A percentile compares a stretch with the other conserved stretches of the same genome.
These are phyloP conservation scores for Diaporthe amygdali DNA, from an alignment of 2,329 filamentous ascomycete genomes.

Conservation along the genomic window DNA sequence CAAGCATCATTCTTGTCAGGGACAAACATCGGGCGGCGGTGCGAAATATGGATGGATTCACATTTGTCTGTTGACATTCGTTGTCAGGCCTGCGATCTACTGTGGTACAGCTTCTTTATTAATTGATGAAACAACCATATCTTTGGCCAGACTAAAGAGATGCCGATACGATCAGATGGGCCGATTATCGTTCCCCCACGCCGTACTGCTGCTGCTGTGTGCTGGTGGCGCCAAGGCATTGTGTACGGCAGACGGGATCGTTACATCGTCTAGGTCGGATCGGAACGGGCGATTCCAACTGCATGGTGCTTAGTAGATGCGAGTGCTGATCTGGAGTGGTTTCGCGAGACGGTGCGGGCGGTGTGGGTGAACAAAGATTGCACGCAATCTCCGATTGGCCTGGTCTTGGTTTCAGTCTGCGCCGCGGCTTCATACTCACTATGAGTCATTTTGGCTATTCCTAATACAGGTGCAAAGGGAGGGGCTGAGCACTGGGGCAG, in stretches of 20 bases:
- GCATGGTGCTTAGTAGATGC: background rate
- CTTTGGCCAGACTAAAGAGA: background rate
- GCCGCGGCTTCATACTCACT: conserved; percentile 4
- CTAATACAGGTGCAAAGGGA: background rate
- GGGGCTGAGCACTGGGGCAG: background rate
- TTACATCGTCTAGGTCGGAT: background rate
- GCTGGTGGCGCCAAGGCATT: background rate
- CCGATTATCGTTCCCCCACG: background rate
- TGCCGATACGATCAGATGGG: background rate
- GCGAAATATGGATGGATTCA: background rate
- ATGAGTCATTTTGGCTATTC: conserved; percentile 21
- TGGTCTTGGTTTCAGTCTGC: background rate
- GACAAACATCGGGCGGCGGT: background rate
- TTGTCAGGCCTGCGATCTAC: no score
- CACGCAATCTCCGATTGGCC: background rate
- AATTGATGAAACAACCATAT: no score
- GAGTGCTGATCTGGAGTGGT: background rate
- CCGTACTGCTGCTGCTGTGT: no score
- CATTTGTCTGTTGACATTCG: background rate
- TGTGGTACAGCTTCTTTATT: no score
- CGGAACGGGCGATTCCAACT: background rate
- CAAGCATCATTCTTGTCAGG: background rate
- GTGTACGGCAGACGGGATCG: background rate
- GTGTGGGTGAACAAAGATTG: background rate
- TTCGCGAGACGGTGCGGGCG: background rate